Evolutionary conservation across 345 rosid species (phyloP).

Genomic region (Kernera saxatilis): DNA sequence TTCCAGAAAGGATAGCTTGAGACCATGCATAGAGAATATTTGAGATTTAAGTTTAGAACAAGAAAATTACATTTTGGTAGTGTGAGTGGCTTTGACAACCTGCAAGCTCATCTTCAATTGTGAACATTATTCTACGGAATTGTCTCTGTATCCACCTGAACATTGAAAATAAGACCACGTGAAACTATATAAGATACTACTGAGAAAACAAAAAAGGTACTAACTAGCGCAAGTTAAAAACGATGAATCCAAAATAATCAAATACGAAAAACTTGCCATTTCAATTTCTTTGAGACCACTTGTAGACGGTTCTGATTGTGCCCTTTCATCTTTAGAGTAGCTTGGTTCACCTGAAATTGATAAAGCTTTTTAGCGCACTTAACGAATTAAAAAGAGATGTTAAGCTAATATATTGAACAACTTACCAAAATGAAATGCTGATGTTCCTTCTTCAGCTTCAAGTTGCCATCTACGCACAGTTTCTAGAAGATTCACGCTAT

Average conservation of each 20-base stretch:
- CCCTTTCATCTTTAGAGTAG: not conserved
- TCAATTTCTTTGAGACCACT: not conserved
- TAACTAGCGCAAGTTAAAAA: too few relatives aligned
- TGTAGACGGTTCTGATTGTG: not conserved
- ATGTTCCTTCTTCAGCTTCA: not conserved
- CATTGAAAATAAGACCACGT: too few relatives aligned
- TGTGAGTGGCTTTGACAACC: too few relatives aligned
- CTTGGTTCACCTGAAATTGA: not conserved
- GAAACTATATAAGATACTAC: slow-evolving; percentile 2
- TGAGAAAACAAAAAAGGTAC: not conserved
- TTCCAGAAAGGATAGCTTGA: too few relatives aligned
- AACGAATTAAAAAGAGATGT: not conserved
- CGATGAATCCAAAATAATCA: not conserved
- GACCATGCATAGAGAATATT: too few relatives aligned
- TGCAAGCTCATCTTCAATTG: too few relatives aligned
- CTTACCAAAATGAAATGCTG: not conserved
- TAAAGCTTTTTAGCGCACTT: too few relatives aligned
- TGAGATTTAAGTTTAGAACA: too few relatives aligned
- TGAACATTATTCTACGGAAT: too few relatives aligned
- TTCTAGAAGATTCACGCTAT: not conserved
- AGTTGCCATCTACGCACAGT: not conserved
- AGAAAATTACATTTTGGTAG: too few relatives aligned
- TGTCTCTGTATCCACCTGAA: too few relatives aligned
- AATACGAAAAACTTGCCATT: not conserved
- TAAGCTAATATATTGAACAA: not conserved